Base-by-base conservation (phyloP, 192 early-diverging fungal genomes). In the Lunasporangiospora selenospora region DNA sequence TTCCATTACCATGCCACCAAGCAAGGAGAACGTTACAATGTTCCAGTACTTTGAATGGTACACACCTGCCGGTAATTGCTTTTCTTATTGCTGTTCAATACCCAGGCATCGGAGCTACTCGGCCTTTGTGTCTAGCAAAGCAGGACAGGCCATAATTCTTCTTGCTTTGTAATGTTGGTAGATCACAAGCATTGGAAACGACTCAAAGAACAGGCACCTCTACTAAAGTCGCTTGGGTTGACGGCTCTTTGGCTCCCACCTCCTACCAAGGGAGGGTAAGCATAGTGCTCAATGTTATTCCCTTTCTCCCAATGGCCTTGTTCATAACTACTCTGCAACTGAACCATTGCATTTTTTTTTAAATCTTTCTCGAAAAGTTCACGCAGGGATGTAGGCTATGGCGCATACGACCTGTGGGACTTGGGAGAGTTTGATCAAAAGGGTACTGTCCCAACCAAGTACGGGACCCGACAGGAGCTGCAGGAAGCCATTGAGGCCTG, bases 351-450 rank as follows among this genome's bases (percentile, higher is more conserved):
- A 31, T 26, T 40, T 5, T n/a, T 8, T 60, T 5, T 9, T 32
- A 52, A 6, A 53, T n/a, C n/a, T n/a, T n/a, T n/a, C n/a, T n/a
- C n/a, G n/a, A n/a, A n/a, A n/a, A n/a, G 44, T 47, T 66, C 77
- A 8, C 41, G 44, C 23, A 44, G 52, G 24, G 66, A 75, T 62
- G 75, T 77, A 12, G 80, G 80, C 6, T 82, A 82, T 51, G 78
- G 62, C 16, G 36, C 45, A 10, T 82, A 82, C 49, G 80, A 82
- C 51, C 59, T 82, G n/a, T 82, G 77, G 77, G 80, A 82, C 42
- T 47, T 82, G 34, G 80, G 80, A 4, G 77, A 82, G 30, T 82
- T 79, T 48, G 75, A 82, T 40, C 80, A 82, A 38, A 82, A 82
- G 39, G 69, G 69, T n/a, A 62, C 63, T 1, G 47, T 78, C n/a